Evolutionary conservation across 257 asterid species (phyloP).

Genomic region (Eucommia ulmoides): DNA sequence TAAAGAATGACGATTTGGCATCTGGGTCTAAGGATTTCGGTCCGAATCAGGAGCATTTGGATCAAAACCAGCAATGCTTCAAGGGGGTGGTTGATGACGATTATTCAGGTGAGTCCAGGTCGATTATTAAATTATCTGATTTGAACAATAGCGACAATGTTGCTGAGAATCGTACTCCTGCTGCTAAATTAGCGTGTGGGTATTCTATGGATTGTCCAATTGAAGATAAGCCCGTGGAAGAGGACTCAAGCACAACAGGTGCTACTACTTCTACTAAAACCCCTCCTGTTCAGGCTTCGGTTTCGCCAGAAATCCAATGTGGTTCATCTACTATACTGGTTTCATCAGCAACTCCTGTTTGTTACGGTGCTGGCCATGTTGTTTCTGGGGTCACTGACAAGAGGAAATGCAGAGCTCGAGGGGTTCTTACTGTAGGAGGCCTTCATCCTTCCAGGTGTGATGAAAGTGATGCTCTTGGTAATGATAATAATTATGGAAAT

Average conservation of each 20-base stretch:
- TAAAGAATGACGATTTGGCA: conserved; percentile 16
- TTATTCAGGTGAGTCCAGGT: conserved; percentile 26
- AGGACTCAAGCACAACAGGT: conserved; percentile 14
- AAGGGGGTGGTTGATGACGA: too few species aligned
- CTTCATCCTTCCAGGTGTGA: conserved; percentile 12
- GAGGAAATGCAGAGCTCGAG: conserved; percentile 65
- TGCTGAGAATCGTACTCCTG: conserved; percentile 31
- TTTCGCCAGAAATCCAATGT: conserved; percentile 71
- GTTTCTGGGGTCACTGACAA: conserved; percentile 66
- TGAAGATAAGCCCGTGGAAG: conserved; percentile 9
- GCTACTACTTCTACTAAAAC: conserved; percentile 26
- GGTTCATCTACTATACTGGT: conserved; percentile 25
- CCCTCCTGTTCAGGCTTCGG: conserved; percentile 78
- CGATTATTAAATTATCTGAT: conserved; percentile 10
- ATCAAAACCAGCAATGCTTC: conserved; percentile 15
- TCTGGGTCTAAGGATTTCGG: conserved; percentile 15
- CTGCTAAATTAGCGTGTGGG: conserved; percentile 18
- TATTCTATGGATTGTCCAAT: conserved; percentile 16
- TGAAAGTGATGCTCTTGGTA: conserved; percentile 7
- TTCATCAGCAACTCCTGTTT: conserved; percentile 52
- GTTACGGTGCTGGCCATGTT: conserved; percentile 74
- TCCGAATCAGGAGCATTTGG: conserved; percentile 7
- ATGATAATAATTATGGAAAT: conserved; percentile 10
- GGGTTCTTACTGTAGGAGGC: conserved; percentile 44
- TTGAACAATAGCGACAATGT: conserved; percentile 5